Base-by-base conservation (phyloP, 2,329 filamentous ascomycete genomes). In the Trichophyton benhamiae region DNA sequence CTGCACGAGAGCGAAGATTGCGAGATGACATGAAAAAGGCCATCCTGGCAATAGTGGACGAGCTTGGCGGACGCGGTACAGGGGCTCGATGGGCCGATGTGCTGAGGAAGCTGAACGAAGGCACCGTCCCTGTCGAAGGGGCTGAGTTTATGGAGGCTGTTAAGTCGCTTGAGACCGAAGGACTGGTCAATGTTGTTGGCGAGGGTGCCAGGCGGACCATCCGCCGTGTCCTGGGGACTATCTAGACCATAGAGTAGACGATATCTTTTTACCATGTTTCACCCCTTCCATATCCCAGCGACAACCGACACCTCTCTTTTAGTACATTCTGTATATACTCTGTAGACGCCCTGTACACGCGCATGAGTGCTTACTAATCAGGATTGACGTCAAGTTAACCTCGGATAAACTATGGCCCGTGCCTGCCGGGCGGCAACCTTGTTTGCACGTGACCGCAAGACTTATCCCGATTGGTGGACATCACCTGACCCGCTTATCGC, bases 121-220 rank as follows among this genome's bases (percentile, higher is more conserved):
- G 84, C 69, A 78, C 87, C 62, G 77, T 80, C 57, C 80, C 84
- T 9, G 79, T 97, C 8, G 92, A 96, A 69, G 80, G 83, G 44
- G 76, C 80, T 8, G 92, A 97, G 72, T 94, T 99, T 72, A 82
- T 83, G 11, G 91, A 96, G 73, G 87, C 86, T 11, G 82, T 97
- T 72, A 80, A 87, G 65, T 79, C 81, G 9, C 77, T 97, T 63
- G 92, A 99, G 79, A 83, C 87, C 65, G 94, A 97, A 76, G 94
- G 91, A 0, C 78, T 83, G 36, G 80, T 96, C 62, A 88, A 88
- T 75, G 79, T 97, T 17, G 80, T 82, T 38, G 94, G 94, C 0
- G 92, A 97, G 68, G 94, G 94, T 3, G 82, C 87, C 17, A 85
- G 92, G 75, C 89, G 86, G 76, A 89, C 78, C 65, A 86, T 99